Evolutionary conservation across 345 rosid species (phyloP), one percentile per base, ranked within the genome.

Genomic region (Dimocarpus longan): DNA sequence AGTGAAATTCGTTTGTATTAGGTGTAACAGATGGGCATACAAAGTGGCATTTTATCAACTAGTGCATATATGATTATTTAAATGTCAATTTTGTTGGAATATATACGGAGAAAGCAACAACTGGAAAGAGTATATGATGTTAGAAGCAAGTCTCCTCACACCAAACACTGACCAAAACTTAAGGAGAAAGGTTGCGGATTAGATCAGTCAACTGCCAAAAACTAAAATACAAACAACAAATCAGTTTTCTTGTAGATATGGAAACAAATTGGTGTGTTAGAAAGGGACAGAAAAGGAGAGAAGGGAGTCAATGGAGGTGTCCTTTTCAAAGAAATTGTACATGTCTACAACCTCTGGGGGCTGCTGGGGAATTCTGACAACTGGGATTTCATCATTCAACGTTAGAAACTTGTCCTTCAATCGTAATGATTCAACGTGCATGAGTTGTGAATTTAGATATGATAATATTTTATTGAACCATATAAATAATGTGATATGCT

Each of bases 31-130:
- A 6, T 44, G 73, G 48, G 73, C 56, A 52, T 21, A 21, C 57
- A 70, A 70, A 48, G 60, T 70, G n/a, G 74, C 40, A 70, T 24
- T 70, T 48, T 48, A 70, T 59, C 74, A 46, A 71, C 64, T 19
- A 71, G 75, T 32, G 65, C 37, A 32, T 5, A 11, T 50, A 46
- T 66, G n/a, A 37, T 66, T 37, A 16, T 66, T 66, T 66, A 65
- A 5, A 13, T 9, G 11, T 10, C 3, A 50, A 11, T 50, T 13
- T 13, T 50, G 16, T 32, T 32, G 37, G 1, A 32, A 32, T 32
- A 32, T 32, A 1, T 32, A 32, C 6, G 15, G 11, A 19, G 56
- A 50, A 13, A 50, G 56, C 56, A 50, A 50, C 56, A 50, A 13
- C 5, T 12, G 15, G 18, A 50, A 13, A 42, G 7, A 42, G 44